These are phyloP conservation scores for Zoysia japonica DNA, from an alignment of 176 grass and related monocot species.

Conservation along the genomic window DNA sequence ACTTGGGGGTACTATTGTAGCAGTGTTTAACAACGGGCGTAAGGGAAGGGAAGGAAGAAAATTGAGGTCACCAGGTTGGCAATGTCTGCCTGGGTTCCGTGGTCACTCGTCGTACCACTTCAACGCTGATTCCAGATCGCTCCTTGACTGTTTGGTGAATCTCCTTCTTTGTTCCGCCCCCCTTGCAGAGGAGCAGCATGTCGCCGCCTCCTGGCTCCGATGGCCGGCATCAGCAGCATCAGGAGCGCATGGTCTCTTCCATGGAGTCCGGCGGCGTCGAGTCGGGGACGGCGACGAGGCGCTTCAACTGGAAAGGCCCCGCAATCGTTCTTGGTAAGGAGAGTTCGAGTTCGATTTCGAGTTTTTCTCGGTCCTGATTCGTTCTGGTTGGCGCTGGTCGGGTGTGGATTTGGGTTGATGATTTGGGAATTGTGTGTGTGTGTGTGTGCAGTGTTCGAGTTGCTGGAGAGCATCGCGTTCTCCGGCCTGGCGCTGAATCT, in stretches of 20 bases:
- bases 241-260: background rate
- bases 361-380: background rate
- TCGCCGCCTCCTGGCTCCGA: slow-evolving; percentile 18
- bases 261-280: background rate
- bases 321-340: slow-evolving; percentile 15
- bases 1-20: background rate
- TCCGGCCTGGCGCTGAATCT: slow-evolving; percentile 61
- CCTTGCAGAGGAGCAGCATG: slow-evolving; percentile 22
- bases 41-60: background rate
- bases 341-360: background rate
- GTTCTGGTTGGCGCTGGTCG: too few relatives aligned
- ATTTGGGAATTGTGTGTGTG: background rate
- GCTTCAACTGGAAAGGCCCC: slow-evolving; percentile 33
- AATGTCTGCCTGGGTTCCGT: background rate
- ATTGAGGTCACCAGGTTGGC: slow-evolving; percentile 5
- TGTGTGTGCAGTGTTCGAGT: slow-evolving; percentile 42
- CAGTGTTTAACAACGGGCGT: background rate
- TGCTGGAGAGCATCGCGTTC: slow-evolving; percentile 72
- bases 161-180: background rate
- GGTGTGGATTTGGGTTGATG: background rate
- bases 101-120: background rate
- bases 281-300: background rate
- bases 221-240: background rate
- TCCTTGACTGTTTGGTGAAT: background rate
- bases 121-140: background rate